These are phyloP conservation scores for Arachis stenosperma DNA, from an alignment of 306 rosid species.

Conservation along the genomic window DNA sequence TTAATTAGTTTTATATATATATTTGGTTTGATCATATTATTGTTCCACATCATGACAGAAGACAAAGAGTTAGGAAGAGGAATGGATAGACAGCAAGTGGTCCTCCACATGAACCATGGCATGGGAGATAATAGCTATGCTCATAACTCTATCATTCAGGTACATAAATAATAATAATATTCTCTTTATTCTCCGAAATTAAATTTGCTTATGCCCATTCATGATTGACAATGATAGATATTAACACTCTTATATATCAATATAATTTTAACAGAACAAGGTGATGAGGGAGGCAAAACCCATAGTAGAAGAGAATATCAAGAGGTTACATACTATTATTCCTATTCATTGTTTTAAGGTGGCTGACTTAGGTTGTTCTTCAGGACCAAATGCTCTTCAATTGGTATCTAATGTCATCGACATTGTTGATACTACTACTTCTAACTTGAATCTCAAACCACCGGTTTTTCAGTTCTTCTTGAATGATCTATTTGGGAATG, in stretches of 20 bases:
- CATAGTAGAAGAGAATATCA: neutral
- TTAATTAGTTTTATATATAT: no score
- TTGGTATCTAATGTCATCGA: neutral
- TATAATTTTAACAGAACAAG: neutral
- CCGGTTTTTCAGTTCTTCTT: slow-evolving; percentile 46
- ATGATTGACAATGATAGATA: no score
- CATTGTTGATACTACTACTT: neutral
- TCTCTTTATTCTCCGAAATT: no score
- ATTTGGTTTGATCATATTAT: no score
- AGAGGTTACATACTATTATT: neutral
- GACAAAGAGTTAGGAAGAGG: neutral
- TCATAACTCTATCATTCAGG: neutral
- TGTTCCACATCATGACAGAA: neutral
- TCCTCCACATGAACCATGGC: neutral
- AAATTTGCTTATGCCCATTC: no score
- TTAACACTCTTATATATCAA: no score
- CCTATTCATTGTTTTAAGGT: neutral
- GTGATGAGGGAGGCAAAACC: neutral
- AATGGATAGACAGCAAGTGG: neutral
- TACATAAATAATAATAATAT: neutral
- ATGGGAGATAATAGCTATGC: neutral
- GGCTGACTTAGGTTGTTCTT: neutral
- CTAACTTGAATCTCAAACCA: neutral
- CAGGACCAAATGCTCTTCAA: neutral
- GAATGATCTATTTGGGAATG: slow-evolving; percentile 58